Conservation (phyloP, 1,139 yeast genomes). For the Pneumocystis canis region DNA sequence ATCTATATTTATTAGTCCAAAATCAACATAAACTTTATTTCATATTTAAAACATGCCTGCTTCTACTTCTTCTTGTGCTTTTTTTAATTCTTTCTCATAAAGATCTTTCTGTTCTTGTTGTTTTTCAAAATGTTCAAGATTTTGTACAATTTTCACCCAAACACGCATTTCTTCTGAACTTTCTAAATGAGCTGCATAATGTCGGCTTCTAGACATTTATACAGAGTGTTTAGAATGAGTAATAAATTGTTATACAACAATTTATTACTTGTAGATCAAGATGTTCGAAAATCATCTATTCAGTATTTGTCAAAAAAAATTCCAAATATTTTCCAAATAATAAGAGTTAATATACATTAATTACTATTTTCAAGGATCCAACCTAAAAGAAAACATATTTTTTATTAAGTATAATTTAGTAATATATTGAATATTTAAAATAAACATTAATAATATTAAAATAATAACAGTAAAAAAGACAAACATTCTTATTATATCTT, state of each 20-base stretch:
- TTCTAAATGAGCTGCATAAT: neutral
- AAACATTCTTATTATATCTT: neutral
- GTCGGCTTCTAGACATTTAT: neutral
- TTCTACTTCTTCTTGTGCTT: neutral
- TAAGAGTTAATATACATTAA: too few species aligned
- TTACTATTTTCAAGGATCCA: too few species aligned
- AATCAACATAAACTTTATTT: neutral
- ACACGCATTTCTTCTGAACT: neutral
- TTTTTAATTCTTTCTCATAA: neutral
- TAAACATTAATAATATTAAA: neutral
- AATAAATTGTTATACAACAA: neutral
- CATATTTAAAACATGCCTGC: neutral
- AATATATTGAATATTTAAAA: neutral
- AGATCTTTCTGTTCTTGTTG: neutral
- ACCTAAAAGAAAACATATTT: too few species aligned
- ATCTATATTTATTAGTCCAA: neutral
- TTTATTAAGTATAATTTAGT: neutral
- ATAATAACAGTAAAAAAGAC: neutral
- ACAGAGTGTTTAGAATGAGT: neutral
- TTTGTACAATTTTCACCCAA: neutral
- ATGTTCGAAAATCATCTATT: too few species aligned
- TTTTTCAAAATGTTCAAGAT: neutral
- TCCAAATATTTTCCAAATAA: too few species aligned
- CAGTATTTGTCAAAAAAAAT: too few species aligned
- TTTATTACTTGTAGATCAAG: too few species aligned